Evolutionary conservation across 441 rosid species (phyloP), one percentile per base, ranked within the genome.

Genomic region (Viola pubescens): DNA sequence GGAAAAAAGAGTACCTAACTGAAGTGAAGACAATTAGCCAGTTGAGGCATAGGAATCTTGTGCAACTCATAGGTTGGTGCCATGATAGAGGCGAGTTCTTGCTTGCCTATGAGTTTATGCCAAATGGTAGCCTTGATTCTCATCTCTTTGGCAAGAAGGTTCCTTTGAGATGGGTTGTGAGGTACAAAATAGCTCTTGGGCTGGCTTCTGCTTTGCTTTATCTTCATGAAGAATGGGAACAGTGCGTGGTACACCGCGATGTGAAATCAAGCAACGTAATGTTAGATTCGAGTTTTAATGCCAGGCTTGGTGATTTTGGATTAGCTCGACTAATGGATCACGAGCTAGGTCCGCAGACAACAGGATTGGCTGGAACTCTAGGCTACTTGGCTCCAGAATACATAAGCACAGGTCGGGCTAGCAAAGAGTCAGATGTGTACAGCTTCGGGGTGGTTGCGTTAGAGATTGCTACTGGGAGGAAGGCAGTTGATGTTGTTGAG

Each of bases 11-110:
- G 66, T 81, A 73, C 56, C n/a, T 79, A 26, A 69, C 86, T 0
- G 86, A 82, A 58, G 82, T 81, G 19, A 86, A 77, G 74, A 63
- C 66, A 6, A 80, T 83, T 47, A 70, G 81, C 58, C 73, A 68
- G 4, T 56, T 86, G 49, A 78, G 92, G 45, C 84, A 86, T 58
- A 42, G 86, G 3, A 80, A 86, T 69, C 67, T 81, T 3, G 85
- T 83, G 46, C 85, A 79, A 26, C 81, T 83, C 16, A 66, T 80
- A 1, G 87, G 94, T 14, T 83, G 86, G 89, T 82, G 92, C 48
- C 84, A 82, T 61, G 83, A 80, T 0, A 66, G 12, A 39, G 60
- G 48, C 4, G 78, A 80, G 49, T 71, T 81, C 45, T 38, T 83
- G 37, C 71, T 81, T 6, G 74, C 77, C 1, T 83, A 81, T 1